Conservation (phyloP, 164 flowering plant genomes). For the Chloranthus sessilifolius region DNA sequence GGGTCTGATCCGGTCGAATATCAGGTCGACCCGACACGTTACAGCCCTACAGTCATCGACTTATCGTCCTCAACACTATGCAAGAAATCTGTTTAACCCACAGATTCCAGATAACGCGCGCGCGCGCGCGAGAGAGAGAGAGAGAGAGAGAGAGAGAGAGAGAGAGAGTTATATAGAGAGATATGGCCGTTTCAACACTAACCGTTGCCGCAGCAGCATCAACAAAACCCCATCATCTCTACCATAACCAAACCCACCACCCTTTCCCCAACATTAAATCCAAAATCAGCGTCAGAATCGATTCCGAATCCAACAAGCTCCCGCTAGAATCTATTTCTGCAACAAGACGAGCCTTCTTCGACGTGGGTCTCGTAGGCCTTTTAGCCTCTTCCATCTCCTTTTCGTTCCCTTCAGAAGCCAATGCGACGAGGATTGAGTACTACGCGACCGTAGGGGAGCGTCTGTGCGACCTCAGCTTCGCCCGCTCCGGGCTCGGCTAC, state of each 20-base stretch:
- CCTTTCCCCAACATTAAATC: too few species aligned
- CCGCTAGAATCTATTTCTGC: slow-evolving; percentile 12
- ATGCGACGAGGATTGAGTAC: slow-evolving; percentile 82
- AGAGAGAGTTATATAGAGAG: slow-evolving; percentile 5
- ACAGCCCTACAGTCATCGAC: too few species aligned
- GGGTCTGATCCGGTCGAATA: too few species aligned
- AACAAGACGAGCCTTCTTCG: slow-evolving; percentile 25
- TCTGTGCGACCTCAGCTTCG: slow-evolving; percentile 59
- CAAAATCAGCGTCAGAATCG: too few species aligned
- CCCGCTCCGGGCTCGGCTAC: slow-evolving; percentile 70
- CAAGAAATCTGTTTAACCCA: slow-evolving; percentile 12
- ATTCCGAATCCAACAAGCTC: slow-evolving; percentile 17
- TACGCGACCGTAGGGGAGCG: slow-evolving; percentile 82
- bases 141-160: slow-evolving; percentile 4
- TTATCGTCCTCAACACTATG: too few species aligned
- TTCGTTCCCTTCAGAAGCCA: slow-evolving; percentile 52
- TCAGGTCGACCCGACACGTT: too few species aligned
- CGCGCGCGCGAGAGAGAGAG: slow-evolving; percentile 4
- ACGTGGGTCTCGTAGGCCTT: slow-evolving; percentile 43
- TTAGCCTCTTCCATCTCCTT: slow-evolving; percentile 52
- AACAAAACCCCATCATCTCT: slow-evolving; percentile 19
- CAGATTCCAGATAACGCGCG: slow-evolving; percentile 17
- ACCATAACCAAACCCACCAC: neutral
- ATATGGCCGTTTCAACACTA: slow-evolving; percentile 39
- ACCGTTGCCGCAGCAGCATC: slow-evolving; percentile 21